Base-by-base conservation (phyloP, 768 basidiomycete species). In the Mycena chlorophos region DNA sequence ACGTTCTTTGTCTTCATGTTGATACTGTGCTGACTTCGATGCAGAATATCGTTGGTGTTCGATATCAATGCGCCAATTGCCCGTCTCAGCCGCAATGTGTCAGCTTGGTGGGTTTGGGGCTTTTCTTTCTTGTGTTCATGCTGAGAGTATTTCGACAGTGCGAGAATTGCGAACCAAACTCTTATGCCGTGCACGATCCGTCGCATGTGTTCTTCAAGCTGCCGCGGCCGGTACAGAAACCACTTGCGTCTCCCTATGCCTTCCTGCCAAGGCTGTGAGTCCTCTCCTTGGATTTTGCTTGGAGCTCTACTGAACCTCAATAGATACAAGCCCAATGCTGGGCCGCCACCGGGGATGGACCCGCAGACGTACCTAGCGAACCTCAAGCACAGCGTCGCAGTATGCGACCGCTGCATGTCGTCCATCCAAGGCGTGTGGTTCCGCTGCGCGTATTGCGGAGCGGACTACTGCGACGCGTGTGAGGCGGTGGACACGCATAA, bases 41-140 rank as follows among this genome's bases (percentile, higher is more conserved):
- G n/a, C 63, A 93, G 89, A 71, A 77, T 25, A 94, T 96, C 53
- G 69, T 84, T 49, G 94, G 95, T 4, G 73, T 81, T 43, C 78
- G 94, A 39, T 98, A 88, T 68, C 94, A 97, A 66, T 98, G 95
- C 66, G 91, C 88, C 14, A 88, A 87, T 57, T 98, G 95, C 64
- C 83, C 91, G 0, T 94, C 94, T 3, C 75, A 75, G 34, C 86
- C 91, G 0, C 73, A 72, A 19, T 69, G 83, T 10, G 94, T 83
- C 69, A 95, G 81, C 67, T 71, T 97, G 65, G 94, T 96, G 66
- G 54, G 82, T 69, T 20, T 37, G 20, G 22, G 22, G 13, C n/a
- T 20, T 45, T 14, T 19, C 3, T 53, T 25, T 38, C n/a, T 47
- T 52, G 40, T 55, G 25, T 59, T 51, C n/a, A n/a, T 10, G 17